Base-by-base conservation (phyloP, 257 asterid species). In the Lithospermum erythrorhizon region DNA sequence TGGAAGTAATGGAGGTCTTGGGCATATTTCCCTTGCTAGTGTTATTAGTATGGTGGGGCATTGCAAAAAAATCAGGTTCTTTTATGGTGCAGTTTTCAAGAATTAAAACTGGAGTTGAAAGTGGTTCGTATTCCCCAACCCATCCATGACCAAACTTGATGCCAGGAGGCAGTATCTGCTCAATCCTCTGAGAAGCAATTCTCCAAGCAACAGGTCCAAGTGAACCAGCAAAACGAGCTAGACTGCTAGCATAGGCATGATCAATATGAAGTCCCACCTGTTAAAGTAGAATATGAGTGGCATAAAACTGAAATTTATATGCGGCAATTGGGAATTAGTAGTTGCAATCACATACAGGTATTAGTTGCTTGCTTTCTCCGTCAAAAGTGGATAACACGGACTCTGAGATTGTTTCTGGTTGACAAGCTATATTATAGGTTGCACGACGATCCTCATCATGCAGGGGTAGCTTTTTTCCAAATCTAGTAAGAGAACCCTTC, bases 81-180 rank as follows among this genome's bases (percentile, higher is more conserved):
- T 37, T 10, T 58, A 87, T 68, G 18, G 55, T 64, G 68, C 78
- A 73, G 57, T 80, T 87, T 75, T 80, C 85, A 51, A 86, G 82
- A 75, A 89, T 76, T 62, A 86, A 62, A 25, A 84, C 73, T 0
- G 97, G 85, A 67, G 95, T 87, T 48, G 96, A 94, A 65, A 81
- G 95, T 41, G 99, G 90, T 66, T 94, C 99, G 23, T 94, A 94
- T 62, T 94, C 99, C 66, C 91, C 96, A 17, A 94, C 96, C 99
- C 99, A 94, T 13, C 99, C 99, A 47, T 80, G 90, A 52, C 96
- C 99, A 73, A 78, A 94, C 74, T 87, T 80, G 65, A 71, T 71
- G 25, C 83, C 99, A 66, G 84, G 74, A 75, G 99, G 96, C 58
- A 94, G 78, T 57, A 87, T 94, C 71, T 83, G 95, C 74, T 86